These are phyloP conservation scores for Boletus mariae DNA, from an alignment of 1,284 basidiomycete genomes.

Conservation along the genomic window DNA sequence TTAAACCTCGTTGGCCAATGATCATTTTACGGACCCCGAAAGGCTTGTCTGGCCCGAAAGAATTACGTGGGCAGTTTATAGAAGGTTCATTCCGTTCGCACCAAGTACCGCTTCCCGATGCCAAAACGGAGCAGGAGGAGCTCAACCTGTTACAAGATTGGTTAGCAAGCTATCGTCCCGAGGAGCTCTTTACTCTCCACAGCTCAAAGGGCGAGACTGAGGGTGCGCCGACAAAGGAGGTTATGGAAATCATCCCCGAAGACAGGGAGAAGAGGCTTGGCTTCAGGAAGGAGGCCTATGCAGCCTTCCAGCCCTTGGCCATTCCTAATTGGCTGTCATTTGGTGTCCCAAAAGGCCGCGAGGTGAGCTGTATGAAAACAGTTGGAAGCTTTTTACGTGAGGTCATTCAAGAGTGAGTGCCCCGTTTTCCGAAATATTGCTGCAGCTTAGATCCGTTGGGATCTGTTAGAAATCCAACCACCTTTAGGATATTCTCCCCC, in stretches of 20 bases:
- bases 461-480: slow-evolving; percentile 56
- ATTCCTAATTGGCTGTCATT: slow-evolving; percentile 66
- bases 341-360: slow-evolving; percentile 49
- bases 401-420: slow-evolving; percentile 52
- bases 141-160: slow-evolving; percentile 63
- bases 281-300: slow-evolving; percentile 63
- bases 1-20: slow-evolving; percentile 86
- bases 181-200: slow-evolving; percentile 54
- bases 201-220: slow-evolving; percentile 18
- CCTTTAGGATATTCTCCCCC: slow-evolving; percentile 88
- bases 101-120: slow-evolving; percentile 77
- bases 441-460: not conserved
- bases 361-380: slow-evolving; percentile 77
- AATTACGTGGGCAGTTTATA: slow-evolving; percentile 62
- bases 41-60: slow-evolving; percentile 69
- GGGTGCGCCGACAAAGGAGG: slow-evolving; percentile 46
- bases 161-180: slow-evolving; percentile 64
- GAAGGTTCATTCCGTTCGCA: slow-evolving; percentile 77
- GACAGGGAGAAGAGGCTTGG: slow-evolving; percentile 57
- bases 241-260: slow-evolving; percentile 59
- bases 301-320: slow-evolving; percentile 55
- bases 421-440: not conserved
- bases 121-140: slow-evolving; percentile 61
- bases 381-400: slow-evolving; percentile 58
- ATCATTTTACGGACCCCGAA: slow-evolving; percentile 83